A percentile compares a stretch with the other conserved stretches of the same genome.
Conservation (phyloP, 371 early-diverging fungal species). For the Circinella minor region DNA sequence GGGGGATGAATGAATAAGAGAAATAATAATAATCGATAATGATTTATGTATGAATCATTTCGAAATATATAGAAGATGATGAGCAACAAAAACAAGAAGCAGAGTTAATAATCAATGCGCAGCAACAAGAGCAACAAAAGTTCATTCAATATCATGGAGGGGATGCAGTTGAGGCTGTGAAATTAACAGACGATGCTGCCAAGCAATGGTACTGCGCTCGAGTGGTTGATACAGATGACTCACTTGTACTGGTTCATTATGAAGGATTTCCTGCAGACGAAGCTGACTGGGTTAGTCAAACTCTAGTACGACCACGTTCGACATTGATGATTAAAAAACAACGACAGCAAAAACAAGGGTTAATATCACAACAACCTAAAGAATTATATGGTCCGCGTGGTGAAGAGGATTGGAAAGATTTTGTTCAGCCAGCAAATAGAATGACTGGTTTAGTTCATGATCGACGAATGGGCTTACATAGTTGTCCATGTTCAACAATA, state of each 20-base stretch:
- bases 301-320: slow-evolving; percentile 13
- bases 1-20: no score
- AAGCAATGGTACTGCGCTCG: slow-evolving; percentile 42
- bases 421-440: slow-evolving; percentile 32
- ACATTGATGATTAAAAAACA: background rate
- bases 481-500: slow-evolving; percentile 61
- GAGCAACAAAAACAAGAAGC: background rate
- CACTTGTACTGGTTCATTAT: slow-evolving; percentile 54
- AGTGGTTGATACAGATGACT: slow-evolving; percentile 31
- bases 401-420: slow-evolving; percentile 55
- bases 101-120: background rate
- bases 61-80: background rate
- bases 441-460: slow-evolving; percentile 63
- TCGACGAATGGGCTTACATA: slow-evolving; percentile 58
- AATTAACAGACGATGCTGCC: slow-evolving; percentile 26
- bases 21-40: no score
- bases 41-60: no score
- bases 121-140: background rate
- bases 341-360: no score
- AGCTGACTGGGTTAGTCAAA: slow-evolving; percentile 57
- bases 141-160: slow-evolving; percentile 15
- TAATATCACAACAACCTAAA: slow-evolving; percentile 11
- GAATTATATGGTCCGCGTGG: slow-evolving; percentile 52
- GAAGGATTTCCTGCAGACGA: slow-evolving; percentile 64
- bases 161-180: slow-evolving; percentile 44